These are phyloP conservation scores for Cyberlindnera euphorbiiphila DNA, from an alignment of 805 yeast species.

Conservation along the genomic window DNA sequence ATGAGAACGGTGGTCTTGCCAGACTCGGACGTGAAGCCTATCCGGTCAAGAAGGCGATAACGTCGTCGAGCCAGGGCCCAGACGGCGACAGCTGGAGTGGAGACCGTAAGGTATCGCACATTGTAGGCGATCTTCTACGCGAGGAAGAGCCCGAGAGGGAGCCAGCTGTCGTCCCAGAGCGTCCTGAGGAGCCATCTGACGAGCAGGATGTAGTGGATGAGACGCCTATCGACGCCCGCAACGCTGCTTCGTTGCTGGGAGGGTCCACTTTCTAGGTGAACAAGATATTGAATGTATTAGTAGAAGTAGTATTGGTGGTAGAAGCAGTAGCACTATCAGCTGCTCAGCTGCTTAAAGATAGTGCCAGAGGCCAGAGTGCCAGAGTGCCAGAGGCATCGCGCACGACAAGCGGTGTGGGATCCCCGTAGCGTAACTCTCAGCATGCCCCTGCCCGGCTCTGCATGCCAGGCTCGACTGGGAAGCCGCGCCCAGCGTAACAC, in stretches of 20 bases:
- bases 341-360: no score
- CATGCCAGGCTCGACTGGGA: no score
- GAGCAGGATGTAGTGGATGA: constrained; percentile 28
- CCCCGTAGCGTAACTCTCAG: constrained; percentile 2
- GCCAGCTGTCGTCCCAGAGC: constrained; percentile 7
- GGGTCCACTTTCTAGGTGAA: constrained; percentile 56
- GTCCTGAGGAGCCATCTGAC: constrained; percentile 19
- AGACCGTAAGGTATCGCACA: constrained; percentile 39
- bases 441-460: not conserved
- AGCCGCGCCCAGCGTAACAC: constrained; percentile 2
- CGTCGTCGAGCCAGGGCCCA: constrained; percentile 39
- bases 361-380: no score
- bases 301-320: no score
- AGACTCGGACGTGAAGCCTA: constrained; percentile 73
- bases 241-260: constrained; percentile 80
- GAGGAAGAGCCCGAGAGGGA: constrained; percentile 13
- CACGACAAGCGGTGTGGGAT: no score
- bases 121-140: constrained; percentile 21
- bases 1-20: constrained; percentile 74
- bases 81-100: constrained; percentile 61
- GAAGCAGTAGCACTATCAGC: no score
- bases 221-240: constrained; percentile 65
- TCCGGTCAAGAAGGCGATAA: constrained; percentile 29
- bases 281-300: not conserved
- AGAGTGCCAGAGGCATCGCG: no score